Conservation (phyloP, 352 stramenopile genomes). For the Pythium utonaiense region DNA sequence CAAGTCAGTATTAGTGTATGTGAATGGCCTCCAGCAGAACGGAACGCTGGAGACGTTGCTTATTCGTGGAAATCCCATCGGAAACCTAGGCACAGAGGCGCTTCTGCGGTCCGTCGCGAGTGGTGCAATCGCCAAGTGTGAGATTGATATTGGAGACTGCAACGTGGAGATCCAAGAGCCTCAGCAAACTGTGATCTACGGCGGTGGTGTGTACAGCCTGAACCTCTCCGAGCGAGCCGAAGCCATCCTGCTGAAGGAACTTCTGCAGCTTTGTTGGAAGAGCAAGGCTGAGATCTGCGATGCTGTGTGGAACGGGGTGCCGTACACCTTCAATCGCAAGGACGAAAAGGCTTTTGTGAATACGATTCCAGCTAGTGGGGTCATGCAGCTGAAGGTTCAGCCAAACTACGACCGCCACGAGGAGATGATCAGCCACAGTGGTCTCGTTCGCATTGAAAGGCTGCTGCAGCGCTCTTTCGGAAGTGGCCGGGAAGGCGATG, state of each 20-base stretch:
- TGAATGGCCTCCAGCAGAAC: constrained; percentile 62
- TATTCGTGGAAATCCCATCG: constrained; percentile 68
- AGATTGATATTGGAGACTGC: constrained; percentile 61
- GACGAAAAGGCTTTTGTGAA: constrained; percentile 52
- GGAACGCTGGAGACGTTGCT: constrained; percentile 43
- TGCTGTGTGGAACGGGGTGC: constrained; percentile 35
- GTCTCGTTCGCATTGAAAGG: constrained; percentile 36
- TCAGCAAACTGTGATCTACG: constrained; percentile 43
- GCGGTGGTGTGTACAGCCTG: constrained; percentile 45
- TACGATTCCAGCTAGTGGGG: constrained; percentile 34
- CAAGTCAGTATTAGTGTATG: constrained; percentile 56
- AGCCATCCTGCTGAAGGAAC: constrained; percentile 46
- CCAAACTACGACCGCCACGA: constrained; percentile 60
- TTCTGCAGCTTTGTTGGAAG: constrained; percentile 50
- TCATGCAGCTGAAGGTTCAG: constrained; percentile 55
- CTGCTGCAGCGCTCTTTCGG: constrained; percentile 48
- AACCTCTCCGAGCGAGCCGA: constrained; percentile 51
- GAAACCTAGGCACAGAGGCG: constrained; percentile 49
- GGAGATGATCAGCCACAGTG: constrained; percentile 36
- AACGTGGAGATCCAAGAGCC: constrained; percentile 66
- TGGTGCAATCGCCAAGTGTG: constrained; percentile 42
- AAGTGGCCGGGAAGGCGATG: constrained; percentile 40
- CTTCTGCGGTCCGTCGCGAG: constrained; percentile 51
- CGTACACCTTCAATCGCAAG: constrained; percentile 50
- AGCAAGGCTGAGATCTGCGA: constrained; percentile 62